These are phyloP conservation scores for Bruguiera hainesii DNA, from an alignment of 441 rosid genomes.

Conservation along the genomic window DNA sequence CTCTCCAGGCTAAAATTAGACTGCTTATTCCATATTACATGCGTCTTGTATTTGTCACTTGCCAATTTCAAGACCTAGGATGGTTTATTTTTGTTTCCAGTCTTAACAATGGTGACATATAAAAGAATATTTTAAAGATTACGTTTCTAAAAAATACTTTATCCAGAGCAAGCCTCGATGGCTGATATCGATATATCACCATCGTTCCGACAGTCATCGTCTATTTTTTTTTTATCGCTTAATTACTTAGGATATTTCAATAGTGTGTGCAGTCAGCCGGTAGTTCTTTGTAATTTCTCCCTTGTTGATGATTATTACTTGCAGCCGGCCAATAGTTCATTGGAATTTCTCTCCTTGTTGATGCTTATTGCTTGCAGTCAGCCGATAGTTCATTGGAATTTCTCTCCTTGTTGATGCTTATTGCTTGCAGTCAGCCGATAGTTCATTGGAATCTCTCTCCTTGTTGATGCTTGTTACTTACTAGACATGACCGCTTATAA, in stretches of 20 bases:
- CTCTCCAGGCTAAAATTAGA: too few species aligned
- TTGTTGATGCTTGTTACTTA: not conserved
- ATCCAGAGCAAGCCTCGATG: not conserved
- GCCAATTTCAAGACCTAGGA: not conserved
- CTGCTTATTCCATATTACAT: too few species aligned
- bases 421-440: not conserved
- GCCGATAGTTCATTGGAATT: too few species aligned
- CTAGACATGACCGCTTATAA: not conserved
- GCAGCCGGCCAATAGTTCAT: too few species aligned
- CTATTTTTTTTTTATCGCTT: not conserved
- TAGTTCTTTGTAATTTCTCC: too few species aligned
- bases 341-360: not conserved
- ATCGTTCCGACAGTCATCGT: not conserved
- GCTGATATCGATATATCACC: slow-evolving; percentile 1
- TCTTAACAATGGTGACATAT: not conserved
- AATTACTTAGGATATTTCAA: not conserved
- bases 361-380: not conserved
- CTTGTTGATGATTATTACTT: not conserved
- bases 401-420: not conserved
- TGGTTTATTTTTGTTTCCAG: not conserved
- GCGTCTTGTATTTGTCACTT: too few species aligned
- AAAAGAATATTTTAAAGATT: not conserved
- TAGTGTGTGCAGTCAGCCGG: not conserved
- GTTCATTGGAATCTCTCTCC: too few species aligned
- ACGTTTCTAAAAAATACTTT: too few species aligned